A percentile compares a stretch with the other conserved stretches of the same genome.
These are phyloP conservation scores for Microthlaspi erraticum DNA, from an alignment of 345 rosid species.

Conservation along the genomic window DNA sequence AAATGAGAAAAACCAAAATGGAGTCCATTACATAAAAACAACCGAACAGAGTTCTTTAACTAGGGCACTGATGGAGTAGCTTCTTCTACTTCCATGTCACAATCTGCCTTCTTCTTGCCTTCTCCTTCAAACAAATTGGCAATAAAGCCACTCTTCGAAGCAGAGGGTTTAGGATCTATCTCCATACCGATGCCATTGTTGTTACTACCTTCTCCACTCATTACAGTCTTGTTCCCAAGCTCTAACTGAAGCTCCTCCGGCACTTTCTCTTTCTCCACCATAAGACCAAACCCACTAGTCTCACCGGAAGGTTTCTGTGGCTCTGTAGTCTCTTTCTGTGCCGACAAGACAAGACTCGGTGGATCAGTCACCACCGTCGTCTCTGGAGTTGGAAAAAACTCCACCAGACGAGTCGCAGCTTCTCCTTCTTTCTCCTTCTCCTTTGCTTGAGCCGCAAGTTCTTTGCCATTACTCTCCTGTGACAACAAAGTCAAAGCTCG, in stretches of 20 bases:
- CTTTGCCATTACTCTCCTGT: slow-evolving; percentile 31
- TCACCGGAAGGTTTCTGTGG: slow-evolving; percentile 30
- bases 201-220: slow-evolving; percentile 30
- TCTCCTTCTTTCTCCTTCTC: slow-evolving; percentile 37
- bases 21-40: neutral
- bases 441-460: slow-evolving; percentile 24
- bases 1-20: neutral
- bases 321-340: slow-evolving; percentile 32
- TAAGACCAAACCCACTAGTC: slow-evolving; percentile 41
- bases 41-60: slow-evolving; percentile 8
- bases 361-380: slow-evolving; percentile 29
- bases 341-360: slow-evolving; percentile 27
- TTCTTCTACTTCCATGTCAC: slow-evolving; percentile 24
- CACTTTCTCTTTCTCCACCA: slow-evolving; percentile 40
- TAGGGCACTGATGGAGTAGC: slow-evolving; percentile 25
- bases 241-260: slow-evolving; percentile 43
- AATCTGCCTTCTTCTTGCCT: slow-evolving; percentile 25
- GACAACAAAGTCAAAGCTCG: slow-evolving; percentile 34
- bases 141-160: slow-evolving; percentile 30
- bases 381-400: slow-evolving; percentile 38
- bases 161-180: neutral
- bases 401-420: slow-evolving; percentile 34
- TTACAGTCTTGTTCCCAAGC: slow-evolving; percentile 41
- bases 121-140: slow-evolving; percentile 34
- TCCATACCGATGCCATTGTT: neutral